Evolutionary conservation across 2,329 filamentous ascomycete species (phyloP), one percentile per base, ranked within the genome.

Genomic region (Fusarium neocosmosporiellum): DNA sequence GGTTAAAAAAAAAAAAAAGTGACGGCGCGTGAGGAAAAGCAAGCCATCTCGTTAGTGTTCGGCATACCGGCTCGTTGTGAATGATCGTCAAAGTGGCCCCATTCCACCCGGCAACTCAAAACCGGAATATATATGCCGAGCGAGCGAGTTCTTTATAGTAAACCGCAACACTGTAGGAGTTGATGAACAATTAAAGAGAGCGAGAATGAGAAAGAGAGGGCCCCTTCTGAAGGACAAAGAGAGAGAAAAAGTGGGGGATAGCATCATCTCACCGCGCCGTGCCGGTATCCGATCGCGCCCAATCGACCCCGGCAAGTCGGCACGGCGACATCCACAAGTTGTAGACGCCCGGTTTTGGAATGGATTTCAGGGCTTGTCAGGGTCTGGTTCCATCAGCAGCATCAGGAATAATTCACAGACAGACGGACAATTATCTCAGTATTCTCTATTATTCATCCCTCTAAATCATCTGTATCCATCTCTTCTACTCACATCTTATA

Each of bases 221-320:
- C n/a, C n/a, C n/a, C n/a, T n/a, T n/a, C n/a, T n/a, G 18, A 9
- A 24, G 3, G 48, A 33, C 11, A 16, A 24, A 57, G 20, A 34
- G 11, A 54, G 20, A 20, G 6, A 24, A 34, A 69, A 68, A 74
- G 75, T 74, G 75, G 73, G 67, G 62, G 62, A 77, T 75, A 76
- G 73, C 70, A 76, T 76, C 75, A 77, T 75, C 75, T 77, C 74
- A 77, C 75, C 75, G 75, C 75, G 75, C 69, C 69, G 75, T 77
- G 75, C 75, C 75, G 75, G 71, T 77, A 77, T 75, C 75, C 75
- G 75, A 77, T 77, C 72, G 71, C 70, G 54, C 66, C 75, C 75
- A 77, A 76, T 77, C 67, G 73, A 78, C 72, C 75, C 75, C 75
- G 75, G 75, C 73, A 77, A 76, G 76, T 76, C 75, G 75, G 72